Evolutionary conservation across 148 eudicot species (phyloP).

Genomic region (Nepenthes gracilis): DNA sequence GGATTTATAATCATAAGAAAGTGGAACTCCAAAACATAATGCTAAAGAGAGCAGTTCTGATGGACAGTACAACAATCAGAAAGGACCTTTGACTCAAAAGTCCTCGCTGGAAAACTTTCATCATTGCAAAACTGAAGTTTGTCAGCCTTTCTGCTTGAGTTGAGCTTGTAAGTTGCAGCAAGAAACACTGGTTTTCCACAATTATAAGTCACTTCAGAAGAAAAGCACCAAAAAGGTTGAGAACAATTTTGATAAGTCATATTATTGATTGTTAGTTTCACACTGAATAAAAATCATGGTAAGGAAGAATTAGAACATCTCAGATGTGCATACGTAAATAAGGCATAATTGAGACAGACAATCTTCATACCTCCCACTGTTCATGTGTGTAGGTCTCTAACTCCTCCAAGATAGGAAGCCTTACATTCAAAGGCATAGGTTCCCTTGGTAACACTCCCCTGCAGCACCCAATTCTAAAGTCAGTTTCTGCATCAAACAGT

Average conservation of each 20-base stretch:
- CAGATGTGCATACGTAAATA: constrained; percentile 4
- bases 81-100: constrained; percentile 77
- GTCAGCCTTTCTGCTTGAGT: constrained; percentile 60
- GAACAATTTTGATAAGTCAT: not conserved
- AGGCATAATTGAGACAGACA: constrained; percentile 8
- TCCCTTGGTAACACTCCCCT: constrained; percentile 87
- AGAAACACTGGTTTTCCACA: constrained; percentile 57
- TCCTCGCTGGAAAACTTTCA: constrained; percentile 89
- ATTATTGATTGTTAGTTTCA: not conserved
- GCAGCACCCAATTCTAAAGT: constrained; percentile 23
- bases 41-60: not conserved
- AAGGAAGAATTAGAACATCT: not conserved
- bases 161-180: constrained; percentile 92
- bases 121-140: constrained; percentile 82
- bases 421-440: constrained; percentile 65
- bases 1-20: not conserved
- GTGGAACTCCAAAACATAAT: not conserved
- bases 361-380: constrained; percentile 80
- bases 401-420: constrained; percentile 76
- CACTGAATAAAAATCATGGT: not conserved
- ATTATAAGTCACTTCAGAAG: constrained; percentile 8
- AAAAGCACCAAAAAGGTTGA: not conserved
- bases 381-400: constrained; percentile 63
- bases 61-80: not conserved
- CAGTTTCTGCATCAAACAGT: not conserved